Evolutionary conservation across 257 asterid genomes (phyloP), one percentile per base, ranked within the genome.

Genomic region (Orobanche coerulescens): DNA sequence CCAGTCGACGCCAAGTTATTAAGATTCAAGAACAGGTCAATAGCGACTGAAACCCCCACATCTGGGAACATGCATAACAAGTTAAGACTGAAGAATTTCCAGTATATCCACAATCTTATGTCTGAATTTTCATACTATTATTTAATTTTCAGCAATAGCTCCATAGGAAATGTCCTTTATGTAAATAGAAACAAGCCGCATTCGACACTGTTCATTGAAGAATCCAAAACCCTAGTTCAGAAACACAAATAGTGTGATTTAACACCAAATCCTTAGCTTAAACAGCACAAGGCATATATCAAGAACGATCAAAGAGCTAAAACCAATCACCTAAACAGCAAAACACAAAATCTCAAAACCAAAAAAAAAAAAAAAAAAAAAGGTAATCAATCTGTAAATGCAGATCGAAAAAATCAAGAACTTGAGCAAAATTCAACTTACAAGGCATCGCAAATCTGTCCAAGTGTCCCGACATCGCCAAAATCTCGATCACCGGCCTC

Each of bases 401-500:
- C 70, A 64, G 55, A 66, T 68, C 56, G 66, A 59, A 13, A 67
- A 12, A 55, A 13, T 9, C 15, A 30, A 67, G 8, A 54, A 40
- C 49, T 13, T 39, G 30, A 37, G n/a, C 28, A 19, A 43, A n/a
- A 28, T 43, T 52, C 22, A 8, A 81, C 97, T 87, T 69, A 90
- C 97, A 87, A 61, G 95, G 95, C 76, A 83, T 82, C 40, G 95
- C 87, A 58, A 87, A 81, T 52, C 90, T 83, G 71, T 90, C 97
- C 75, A 83, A 69, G 44, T 91, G 88, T 51, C 91, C 97, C 33
- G 97, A 87, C 95, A 87, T 87, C 69, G 74, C 76, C 58, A 48
- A 47, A n/a, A 33, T 56, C 56, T 28, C 60, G 62, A 74, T 46
- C 71, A 68, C 75, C 77, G 44, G 31, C 16, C 42, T 47, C 26